Evolutionary conservation across 371 early-diverging fungal genomes (phyloP).

Genomic region (Mucor indicus): DNA sequence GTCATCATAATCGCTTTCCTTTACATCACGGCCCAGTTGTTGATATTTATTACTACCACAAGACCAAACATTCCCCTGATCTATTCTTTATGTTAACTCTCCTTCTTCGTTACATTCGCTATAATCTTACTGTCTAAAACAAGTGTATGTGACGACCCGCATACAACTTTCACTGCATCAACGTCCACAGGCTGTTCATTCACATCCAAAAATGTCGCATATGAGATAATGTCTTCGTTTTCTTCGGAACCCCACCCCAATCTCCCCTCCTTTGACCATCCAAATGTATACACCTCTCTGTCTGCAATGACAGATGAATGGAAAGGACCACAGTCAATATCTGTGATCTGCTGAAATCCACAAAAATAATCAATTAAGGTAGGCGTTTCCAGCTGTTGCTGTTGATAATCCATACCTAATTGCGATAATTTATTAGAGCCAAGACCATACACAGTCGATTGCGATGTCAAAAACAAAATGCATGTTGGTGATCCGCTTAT

Average conservation of each 20-base stretch:
- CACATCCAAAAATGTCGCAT: slow-evolving; percentile 19
- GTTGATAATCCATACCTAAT: slow-evolving; percentile 26
- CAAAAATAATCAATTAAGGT: slow-evolving; percentile 28
- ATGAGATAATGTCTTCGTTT: slow-evolving; percentile 11
- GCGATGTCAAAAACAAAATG: slow-evolving; percentile 20
- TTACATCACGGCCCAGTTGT: slow-evolving; percentile 20
- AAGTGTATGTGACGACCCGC: slow-evolving; percentile 37
- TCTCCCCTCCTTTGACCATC: slow-evolving; percentile 32
- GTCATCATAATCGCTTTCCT: background rate
- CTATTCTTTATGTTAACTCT: slow-evolving; percentile 5
- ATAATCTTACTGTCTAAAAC: slow-evolving; percentile 33
- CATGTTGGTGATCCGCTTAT: slow-evolving; percentile 27
- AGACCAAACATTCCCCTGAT: slow-evolving; percentile 31
- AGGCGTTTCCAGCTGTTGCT: slow-evolving; percentile 1
- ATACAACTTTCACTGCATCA: slow-evolving; percentile 24
- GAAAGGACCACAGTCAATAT: slow-evolving; percentile 29
- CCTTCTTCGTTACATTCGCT: background rate
- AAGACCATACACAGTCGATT: slow-evolving; percentile 23
- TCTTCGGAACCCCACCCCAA: slow-evolving; percentile 27
- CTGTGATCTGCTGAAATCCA: slow-evolving; percentile 12
- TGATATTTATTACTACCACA: slow-evolving; percentile 41
- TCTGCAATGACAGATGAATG: slow-evolving; percentile 34
- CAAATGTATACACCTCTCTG: slow-evolving; percentile 44
- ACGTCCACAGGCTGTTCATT: slow-evolving; percentile 19
- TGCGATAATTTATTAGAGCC: slow-evolving; percentile 44